Evolutionary conservation across 2,329 filamentous ascomycete species (phyloP), one percentile per base, ranked within the genome.

Genomic region (Colletotrichum sp.): DNA sequence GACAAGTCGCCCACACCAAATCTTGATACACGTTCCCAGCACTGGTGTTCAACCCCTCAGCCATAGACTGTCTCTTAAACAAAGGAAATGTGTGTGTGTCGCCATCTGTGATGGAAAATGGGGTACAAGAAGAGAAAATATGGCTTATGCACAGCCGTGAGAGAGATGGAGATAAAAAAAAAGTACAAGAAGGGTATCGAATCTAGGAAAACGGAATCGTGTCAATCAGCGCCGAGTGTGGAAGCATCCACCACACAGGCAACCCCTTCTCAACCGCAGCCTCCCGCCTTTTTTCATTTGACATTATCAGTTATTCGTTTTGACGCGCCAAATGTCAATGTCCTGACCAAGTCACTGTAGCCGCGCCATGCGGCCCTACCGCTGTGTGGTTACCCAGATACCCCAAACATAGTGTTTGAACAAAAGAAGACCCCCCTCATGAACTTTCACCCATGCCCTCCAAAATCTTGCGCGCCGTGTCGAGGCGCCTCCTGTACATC

Each of bases 391-490:
- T n/a, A 36, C 52, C 73, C 18, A 34, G 48, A 67, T 48, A 32
- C 24, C 43, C 66, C 71, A 67, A 73, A 24, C n/a, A 64, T 26
- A 32, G 60, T 15, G 64, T 60, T 24, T 30, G 55, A 74, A 60
- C 43, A 57, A 70, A 76, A 65, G 38, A 71, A 75, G 61, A 75
- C 61, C 24, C 34, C 24, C 58, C 18, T 70, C 30, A 72, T 43
- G 66, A 75, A 66, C 71, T 75, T 65, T 67, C 88, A 77, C 93
- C 89, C 75, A 92, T 86, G 7, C 94, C 95, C 78, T 96, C 94
- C 34, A 98, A 87, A 5, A 95, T 90, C 68, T 91, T 89, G 75
- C 93, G 92, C 7, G 95, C 96, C 68, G 92, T 91, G 78, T 98
- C 95, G 67, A 98, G 89, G 78, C 94, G 89, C 77, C 94, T 88